Evolutionary conservation across 495 filamentous ascomycete genomes (phyloP).

Genomic region (Alectoria sarmentosa): DNA sequence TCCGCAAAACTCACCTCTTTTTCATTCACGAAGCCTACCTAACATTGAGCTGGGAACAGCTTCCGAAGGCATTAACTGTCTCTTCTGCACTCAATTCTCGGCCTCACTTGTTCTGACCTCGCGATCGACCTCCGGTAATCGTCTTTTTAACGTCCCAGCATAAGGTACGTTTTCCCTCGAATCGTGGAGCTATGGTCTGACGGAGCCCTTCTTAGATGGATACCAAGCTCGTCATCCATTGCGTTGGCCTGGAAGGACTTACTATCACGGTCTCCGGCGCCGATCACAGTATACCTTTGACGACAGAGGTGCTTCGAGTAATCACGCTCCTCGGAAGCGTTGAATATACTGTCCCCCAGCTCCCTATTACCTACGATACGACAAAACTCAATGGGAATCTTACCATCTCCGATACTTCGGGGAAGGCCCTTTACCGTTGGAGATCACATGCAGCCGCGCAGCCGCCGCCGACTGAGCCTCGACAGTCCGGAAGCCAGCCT

Average conservation of each 20-base stretch:
- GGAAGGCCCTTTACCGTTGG: constrained; percentile 1
- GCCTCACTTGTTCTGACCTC: background rate
- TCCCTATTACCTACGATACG: background rate
- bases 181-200: background rate
- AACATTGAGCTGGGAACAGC: background rate
- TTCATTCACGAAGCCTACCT: background rate
- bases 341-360: background rate
- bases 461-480: background rate
- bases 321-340: background rate
- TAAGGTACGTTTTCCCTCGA: background rate
- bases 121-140: background rate
- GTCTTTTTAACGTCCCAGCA: background rate
- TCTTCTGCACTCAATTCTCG: background rate
- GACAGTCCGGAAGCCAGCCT: background rate
- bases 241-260: background rate
- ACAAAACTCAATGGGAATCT: background rate
- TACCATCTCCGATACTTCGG: background rate
- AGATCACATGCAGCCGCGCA: background rate
- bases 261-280: background rate
- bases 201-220: background rate
- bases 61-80: background rate
- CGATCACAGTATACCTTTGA: background rate
- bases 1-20: background rate
- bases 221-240: background rate
- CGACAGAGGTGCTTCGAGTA: background rate